phyloP scores from a whole-genome alignment of 2,329 filamentous ascomycete species.

The Xylaria sp. region DNA sequence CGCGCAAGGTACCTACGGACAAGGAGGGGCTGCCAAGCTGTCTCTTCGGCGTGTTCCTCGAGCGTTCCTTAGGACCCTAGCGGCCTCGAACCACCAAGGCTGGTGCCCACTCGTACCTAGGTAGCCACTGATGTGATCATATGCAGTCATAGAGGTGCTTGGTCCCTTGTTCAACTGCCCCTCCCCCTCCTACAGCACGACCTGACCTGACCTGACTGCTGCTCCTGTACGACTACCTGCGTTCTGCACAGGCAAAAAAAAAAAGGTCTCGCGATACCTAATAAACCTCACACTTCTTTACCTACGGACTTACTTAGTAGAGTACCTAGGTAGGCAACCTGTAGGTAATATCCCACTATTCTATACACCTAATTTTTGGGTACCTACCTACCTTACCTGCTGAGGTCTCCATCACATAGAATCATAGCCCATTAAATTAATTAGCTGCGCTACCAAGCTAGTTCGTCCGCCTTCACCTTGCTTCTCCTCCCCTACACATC shows the following conservation, averaged over 20 bases:
- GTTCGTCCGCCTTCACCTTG: conserved; percentile 23
- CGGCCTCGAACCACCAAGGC: conserved; percentile 29
- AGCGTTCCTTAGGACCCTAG: conserved; percentile 10
- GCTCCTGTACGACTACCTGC: not conserved
- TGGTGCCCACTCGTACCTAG: conserved; percentile 9
- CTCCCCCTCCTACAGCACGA: conserved; percentile 33
- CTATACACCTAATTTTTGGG: too few relatives aligned
- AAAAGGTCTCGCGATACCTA: conserved; percentile 26
- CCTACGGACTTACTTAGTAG: not conserved
- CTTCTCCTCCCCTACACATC: conserved; percentile 15
- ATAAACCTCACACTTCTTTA: conserved; percentile 10
- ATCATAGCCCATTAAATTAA: conserved; percentile 22
- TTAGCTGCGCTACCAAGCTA: conserved; percentile 14
- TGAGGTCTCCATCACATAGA: not conserved
- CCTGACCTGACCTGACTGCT: conserved; percentile 11
- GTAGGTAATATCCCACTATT: conserved; percentile 21
- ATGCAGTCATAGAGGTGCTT: conserved; percentile 28
- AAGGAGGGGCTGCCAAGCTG: not conserved
- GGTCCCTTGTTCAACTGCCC: conserved; percentile 26
- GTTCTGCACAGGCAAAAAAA: conserved; percentile 7
- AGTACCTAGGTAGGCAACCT: not conserved
- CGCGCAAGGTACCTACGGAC: conserved; percentile 4
- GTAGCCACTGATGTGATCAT: conserved; percentile 24
- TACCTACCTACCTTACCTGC: too few relatives aligned
- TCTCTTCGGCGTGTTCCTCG: conserved; percentile 16